These are phyloP conservation scores for Kodamaea fungicola DNA, from an alignment of 1,139 yeast species.

Conservation along the genomic window DNA sequence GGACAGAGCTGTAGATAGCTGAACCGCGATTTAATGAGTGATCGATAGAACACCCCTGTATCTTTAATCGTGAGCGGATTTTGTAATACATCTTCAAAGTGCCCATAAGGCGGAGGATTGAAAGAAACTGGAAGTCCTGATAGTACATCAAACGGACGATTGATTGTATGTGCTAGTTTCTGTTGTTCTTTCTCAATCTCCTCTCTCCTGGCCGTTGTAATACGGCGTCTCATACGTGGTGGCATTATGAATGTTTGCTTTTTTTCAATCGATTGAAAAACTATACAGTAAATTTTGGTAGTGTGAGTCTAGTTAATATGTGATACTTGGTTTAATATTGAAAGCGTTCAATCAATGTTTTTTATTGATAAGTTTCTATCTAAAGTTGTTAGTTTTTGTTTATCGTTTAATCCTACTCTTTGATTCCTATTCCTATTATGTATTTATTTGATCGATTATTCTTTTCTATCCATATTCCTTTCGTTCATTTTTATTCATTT, in stretches of 20 bases:
- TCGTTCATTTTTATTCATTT: too few species aligned
- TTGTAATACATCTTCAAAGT: slow-evolving; percentile 47
- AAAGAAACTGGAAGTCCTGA: slow-evolving; percentile 71
- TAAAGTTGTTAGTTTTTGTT: too few species aligned
- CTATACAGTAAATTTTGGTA: too few species aligned
- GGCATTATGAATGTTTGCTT: slow-evolving; percentile 24
- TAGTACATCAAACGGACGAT: slow-evolving; percentile 64
- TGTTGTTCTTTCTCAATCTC: slow-evolving; percentile 48
- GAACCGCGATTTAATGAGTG: slow-evolving; percentile 71
- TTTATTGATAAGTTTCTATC: too few species aligned
- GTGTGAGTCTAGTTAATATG: too few species aligned
- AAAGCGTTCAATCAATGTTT: too few species aligned
- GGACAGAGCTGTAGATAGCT: slow-evolving; percentile 67
- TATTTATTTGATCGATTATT: too few species aligned
- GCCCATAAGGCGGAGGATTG: slow-evolving; percentile 56
- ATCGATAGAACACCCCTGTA: slow-evolving; percentile 65
- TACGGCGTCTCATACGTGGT: slow-evolving; percentile 45
- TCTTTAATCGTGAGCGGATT: slow-evolving; percentile 72
- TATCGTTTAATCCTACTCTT: too few species aligned
- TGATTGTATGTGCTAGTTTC: slow-evolving; percentile 39
- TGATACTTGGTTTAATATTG: too few species aligned
- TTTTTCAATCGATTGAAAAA: too few species aligned
- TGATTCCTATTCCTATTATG: too few species aligned
- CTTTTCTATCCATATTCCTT: too few species aligned
- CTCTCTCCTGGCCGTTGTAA: slow-evolving; percentile 45